Evolutionary conservation across 148 eudicot genomes (phyloP).

Genomic region (Nyssa sinensis): DNA sequence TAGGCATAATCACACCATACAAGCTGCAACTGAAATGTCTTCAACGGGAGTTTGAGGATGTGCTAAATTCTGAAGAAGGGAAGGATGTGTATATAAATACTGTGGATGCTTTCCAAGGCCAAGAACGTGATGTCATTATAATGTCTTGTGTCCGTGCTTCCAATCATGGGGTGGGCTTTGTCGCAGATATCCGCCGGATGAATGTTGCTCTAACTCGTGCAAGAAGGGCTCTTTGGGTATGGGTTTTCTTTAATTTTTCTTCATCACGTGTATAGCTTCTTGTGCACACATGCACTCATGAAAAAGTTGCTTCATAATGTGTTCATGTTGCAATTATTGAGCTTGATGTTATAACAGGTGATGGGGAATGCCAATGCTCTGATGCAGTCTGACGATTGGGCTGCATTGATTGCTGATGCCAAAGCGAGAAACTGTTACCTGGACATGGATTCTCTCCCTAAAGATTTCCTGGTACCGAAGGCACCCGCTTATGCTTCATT

Average conservation of each 20-base stretch:
- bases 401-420: constrained; percentile 81
- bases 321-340: constrained; percentile 12
- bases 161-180: constrained; percentile 90
- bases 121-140: constrained; percentile 96
- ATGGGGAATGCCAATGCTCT: constrained; percentile 97
- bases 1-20: constrained; percentile 96
- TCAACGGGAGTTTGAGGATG: constrained; percentile 90
- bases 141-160: constrained; percentile 99
- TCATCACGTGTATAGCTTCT: not conserved
- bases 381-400: constrained; percentile 89
- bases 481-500: constrained; percentile 42
- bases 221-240: constrained; percentile 96
- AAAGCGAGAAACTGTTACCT: constrained; percentile 78
- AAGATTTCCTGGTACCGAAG: constrained; percentile 64
- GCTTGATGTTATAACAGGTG: constrained; percentile 48
- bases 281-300: not conserved
- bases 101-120: constrained; percentile 99
- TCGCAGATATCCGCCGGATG: constrained; percentile 98
- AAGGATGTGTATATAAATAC: constrained; percentile 92
- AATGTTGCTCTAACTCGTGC: constrained; percentile 99
- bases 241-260: constrained; percentile 8
- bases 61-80: constrained; percentile 82
- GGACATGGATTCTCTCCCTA: constrained; percentile 93
- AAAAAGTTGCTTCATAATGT: not conserved
- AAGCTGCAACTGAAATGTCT: constrained; percentile 94